Percentiles rank a stretch among this genome's conserved stretches.
Evolutionary conservation across 2,329 filamentous ascomycete species (phyloP).

Genomic region (Podosphaera xanthii): DNA sequence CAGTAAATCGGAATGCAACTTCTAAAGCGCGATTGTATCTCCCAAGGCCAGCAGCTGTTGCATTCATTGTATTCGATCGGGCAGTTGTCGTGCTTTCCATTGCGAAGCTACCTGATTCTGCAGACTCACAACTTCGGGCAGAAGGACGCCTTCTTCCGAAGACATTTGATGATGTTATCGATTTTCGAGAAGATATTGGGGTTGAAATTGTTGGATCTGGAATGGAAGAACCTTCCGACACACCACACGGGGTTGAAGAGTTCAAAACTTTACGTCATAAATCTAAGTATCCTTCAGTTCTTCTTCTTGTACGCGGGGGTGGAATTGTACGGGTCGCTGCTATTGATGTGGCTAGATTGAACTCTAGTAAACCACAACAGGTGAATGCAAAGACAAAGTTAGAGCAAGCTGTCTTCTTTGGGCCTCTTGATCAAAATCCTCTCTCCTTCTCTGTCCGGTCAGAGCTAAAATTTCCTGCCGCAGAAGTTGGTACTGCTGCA

Average conservation of each 20-base stretch:
- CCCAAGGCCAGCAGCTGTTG: constrained; percentile 56
- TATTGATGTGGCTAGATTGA: constrained; percentile 35
- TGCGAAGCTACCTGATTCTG: constrained; percentile 39
- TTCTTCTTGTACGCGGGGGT: constrained; percentile 38
- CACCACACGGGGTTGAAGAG: constrained; percentile 22
- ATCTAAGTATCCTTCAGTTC: constrained; percentile 36
- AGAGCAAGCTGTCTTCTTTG: constrained; percentile 88
- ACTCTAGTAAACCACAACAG: constrained; percentile 30
- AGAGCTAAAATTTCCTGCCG: constrained; percentile 39
- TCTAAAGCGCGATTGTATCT: constrained; percentile 48
- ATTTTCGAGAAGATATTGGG: constrained; percentile 44
- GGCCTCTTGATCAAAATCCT: constrained; percentile 60
- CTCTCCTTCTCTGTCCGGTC: constrained; percentile 55
- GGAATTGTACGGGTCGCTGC: constrained; percentile 37
- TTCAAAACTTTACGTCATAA: constrained; percentile 27
- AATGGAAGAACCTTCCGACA: constrained; percentile 31
- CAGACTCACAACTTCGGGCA: constrained; percentile 51
- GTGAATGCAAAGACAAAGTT: constrained; percentile 74
- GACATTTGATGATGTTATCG: constrained; percentile 68
- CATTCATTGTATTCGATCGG: constrained; percentile 59
- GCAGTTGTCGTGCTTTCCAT: constrained; percentile 61
- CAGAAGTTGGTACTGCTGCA: constrained; percentile 57
- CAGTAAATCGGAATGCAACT: constrained; percentile 18
- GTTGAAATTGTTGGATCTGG: constrained; percentile 42
- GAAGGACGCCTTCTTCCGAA: constrained; percentile 39